Base-by-base conservation (phyloP, 495 filamentous ascomycete species). In the Bacidia gigantensis region DNA sequence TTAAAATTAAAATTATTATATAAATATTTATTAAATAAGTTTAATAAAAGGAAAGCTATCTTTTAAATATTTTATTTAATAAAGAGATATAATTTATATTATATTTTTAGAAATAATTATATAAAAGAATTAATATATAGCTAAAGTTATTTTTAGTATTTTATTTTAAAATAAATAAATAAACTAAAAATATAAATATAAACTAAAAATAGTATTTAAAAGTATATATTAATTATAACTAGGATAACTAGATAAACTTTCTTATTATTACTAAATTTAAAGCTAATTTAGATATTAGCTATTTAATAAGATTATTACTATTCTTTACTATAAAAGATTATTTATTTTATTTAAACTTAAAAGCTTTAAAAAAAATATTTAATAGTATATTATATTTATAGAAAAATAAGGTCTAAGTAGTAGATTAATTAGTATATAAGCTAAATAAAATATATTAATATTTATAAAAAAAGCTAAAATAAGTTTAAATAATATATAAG, bases 171-270 rank as follows among this genome's bases (percentile, higher is more conserved):
- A 48, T 29, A 29, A 29, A 48, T 48, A 48, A 18, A 3, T 26
- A 48, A 48, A 48, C 26, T 23, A 48, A 48, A 29, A 48, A 48
- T 23, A 48, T 48, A 22, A 48, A 48, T 26, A 29, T n/a, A 5
- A 29, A 5, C 3, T 48, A 23, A 22, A 48, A 48, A 48, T 23
- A 23, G 18, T 48, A 48, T 26, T 50, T 50, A 50, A 39, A 40
- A 11, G 11, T n/a, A 5, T 50, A 50, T 38, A 35, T 35, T 9
- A 38, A 50, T 50, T 49, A 54, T 54, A 49, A 54, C 25, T 54
- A 54, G 24, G 41, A 49, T 54, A 49, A 54, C 40, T 54, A 42
- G n/a, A n/a, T 54, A 54, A 12, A 49, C 2, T 26, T 49, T 2
- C 17, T 54, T 49, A 5, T 22, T 14, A 54, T 48, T n/a, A 20